These are phyloP conservation scores for Tephrocybe sp. DNA, from an alignment of 768 basidiomycete genomes.

Conservation along the genomic window DNA sequence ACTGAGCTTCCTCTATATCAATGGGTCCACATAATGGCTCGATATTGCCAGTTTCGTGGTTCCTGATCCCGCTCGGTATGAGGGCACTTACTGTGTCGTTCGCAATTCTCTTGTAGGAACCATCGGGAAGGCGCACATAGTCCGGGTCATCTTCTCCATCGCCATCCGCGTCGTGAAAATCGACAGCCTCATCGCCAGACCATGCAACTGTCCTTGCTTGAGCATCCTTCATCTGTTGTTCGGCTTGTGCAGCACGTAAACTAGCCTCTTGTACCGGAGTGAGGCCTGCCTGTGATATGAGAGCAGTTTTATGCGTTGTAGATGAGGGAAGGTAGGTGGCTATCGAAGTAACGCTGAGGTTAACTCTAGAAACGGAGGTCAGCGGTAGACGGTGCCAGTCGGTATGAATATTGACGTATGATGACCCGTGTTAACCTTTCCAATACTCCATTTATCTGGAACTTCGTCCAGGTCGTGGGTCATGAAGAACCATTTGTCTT, in stretches of 20 bases:
- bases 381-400: neutral
- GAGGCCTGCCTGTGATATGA: conserved; percentile 38
- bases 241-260: conserved; percentile 51
- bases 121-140: conserved; percentile 35
- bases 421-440: conserved; percentile 68
- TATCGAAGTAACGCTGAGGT: conserved; percentile 71
- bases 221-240: conserved; percentile 65
- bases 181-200: conserved; percentile 56
- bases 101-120: conserved; percentile 26
- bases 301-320: conserved; percentile 55
- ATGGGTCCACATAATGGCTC: conserved; percentile 35
- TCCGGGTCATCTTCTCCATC: conserved; percentile 61
- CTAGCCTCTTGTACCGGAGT: conserved; percentile 62
- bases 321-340: conserved; percentile 70
- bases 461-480: conserved; percentile 72
- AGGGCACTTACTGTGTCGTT: conserved; percentile 22
- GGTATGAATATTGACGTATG: conserved; percentile 53
- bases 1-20: conserved; percentile 43
- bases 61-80: conserved; percentile 58
- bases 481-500: conserved; percentile 79
- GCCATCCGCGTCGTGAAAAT: conserved; percentile 51
- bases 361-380: conserved; percentile 48
- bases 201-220: conserved; percentile 62
- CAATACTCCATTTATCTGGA: conserved; percentile 73
- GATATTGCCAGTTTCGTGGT: conserved; percentile 50